Conservation (phyloP, 768 basidiomycete species). For the Lyophyllum semitale region DNA sequence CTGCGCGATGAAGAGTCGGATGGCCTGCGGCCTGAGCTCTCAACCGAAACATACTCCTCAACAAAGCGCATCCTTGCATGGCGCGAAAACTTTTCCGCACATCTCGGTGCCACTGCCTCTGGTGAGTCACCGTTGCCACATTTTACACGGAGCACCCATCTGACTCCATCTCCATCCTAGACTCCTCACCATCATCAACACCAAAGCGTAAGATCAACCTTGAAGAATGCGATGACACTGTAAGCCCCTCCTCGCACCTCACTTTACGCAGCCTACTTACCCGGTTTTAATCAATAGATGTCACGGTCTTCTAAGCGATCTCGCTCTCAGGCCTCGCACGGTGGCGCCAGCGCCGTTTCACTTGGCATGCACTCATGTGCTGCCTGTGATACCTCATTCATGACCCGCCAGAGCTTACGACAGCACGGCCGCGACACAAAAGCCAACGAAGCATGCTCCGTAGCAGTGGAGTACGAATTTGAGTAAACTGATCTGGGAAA, state of each 20-base stretch:
- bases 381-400: slow-evolving; percentile 72
- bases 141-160: not conserved
- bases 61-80: slow-evolving; percentile 73
- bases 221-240: slow-evolving; percentile 44
- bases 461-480: slow-evolving; percentile 75
- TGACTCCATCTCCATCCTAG: slow-evolving; percentile 20
- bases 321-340: slow-evolving; percentile 36
- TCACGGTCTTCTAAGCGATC: slow-evolving; percentile 63
- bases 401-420: slow-evolving; percentile 56
- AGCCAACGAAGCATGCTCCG: slow-evolving; percentile 69
- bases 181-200: slow-evolving; percentile 33
- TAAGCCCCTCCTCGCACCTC: slow-evolving; percentile 22
- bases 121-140: slow-evolving; percentile 33
- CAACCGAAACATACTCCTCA: slow-evolving; percentile 51
- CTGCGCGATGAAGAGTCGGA: slow-evolving; percentile 5
- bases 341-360: slow-evolving; percentile 36
- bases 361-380: slow-evolving; percentile 66
- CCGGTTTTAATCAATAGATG: slow-evolving; percentile 30
- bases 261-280: slow-evolving; percentile 7
- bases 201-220: slow-evolving; percentile 54
- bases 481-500: slow-evolving; percentile 34
- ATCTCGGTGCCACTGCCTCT: slow-evolving; percentile 37
- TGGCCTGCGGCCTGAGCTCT: slow-evolving; percentile 24
- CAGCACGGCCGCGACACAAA: slow-evolving; percentile 58
- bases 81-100: slow-evolving; percentile 59